Evolutionary conservation across 306 rosid species (phyloP).

Genomic region (Prunus salicina): DNA sequence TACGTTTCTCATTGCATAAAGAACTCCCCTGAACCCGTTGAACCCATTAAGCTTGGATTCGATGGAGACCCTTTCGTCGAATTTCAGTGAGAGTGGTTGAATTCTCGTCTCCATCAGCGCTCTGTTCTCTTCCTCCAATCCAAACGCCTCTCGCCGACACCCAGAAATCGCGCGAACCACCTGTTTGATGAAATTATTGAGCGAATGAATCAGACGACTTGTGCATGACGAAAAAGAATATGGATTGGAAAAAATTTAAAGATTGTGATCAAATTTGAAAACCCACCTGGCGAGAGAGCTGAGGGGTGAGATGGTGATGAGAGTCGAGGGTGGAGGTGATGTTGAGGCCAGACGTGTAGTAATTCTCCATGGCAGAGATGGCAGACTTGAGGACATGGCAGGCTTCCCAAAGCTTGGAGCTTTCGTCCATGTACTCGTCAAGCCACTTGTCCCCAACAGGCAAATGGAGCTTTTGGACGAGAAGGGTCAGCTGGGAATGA

Average conservation of each 20-base stretch:
- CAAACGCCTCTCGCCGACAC: slow-evolving; percentile 79
- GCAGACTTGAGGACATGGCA: slow-evolving; percentile 94
- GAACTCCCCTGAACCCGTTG: slow-evolving; percentile 93
- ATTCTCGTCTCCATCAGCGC: slow-evolving; percentile 82
- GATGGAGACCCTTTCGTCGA: slow-evolving; percentile 75
- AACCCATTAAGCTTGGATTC: slow-evolving; percentile 95
- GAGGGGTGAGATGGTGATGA: slow-evolving; percentile 71
- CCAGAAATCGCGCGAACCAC: slow-evolving; percentile 76
- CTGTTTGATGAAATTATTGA: slow-evolving; percentile 30
- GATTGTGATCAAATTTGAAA: neutral
- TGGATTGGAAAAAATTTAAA: neutral
- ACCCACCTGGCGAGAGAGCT: slow-evolving; percentile 83
- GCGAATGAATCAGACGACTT: neutral
- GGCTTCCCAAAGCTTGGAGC: slow-evolving; percentile 98
- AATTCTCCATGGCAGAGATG: slow-evolving; percentile 76
- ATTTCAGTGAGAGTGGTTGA: slow-evolving; percentile 65
- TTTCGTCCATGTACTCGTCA: slow-evolving; percentile 98
- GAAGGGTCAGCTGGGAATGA: slow-evolving; percentile 83
- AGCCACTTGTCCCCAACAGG: slow-evolving; percentile 99
- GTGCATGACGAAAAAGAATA: neutral
- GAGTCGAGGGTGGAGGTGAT: slow-evolving; percentile 67
- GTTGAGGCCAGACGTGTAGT: slow-evolving; percentile 70
- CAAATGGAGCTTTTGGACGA: slow-evolving; percentile 93
- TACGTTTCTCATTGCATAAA: slow-evolving; percentile 98
- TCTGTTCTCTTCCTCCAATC: slow-evolving; percentile 89